Evolutionary conservation across 257 asterid genomes (phyloP), one percentile per base, ranked within the genome.

Genomic region (Gentiana dahurica): DNA sequence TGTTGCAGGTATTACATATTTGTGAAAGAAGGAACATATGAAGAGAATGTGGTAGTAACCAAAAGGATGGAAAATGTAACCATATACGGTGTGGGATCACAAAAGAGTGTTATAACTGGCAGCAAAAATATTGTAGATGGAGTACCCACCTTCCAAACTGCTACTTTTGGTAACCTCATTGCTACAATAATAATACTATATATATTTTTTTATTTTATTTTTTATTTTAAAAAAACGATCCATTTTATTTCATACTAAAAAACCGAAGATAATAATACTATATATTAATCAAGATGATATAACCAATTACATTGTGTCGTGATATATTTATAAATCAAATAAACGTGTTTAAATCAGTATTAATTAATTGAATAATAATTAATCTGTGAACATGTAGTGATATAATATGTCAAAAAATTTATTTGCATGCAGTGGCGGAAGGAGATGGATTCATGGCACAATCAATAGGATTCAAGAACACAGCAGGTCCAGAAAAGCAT

Each of bases 81-180:
- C 12, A 83, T 91, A 35, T 73, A 76, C 13, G 98, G 98, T 10
- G 96, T 76, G 3, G 98, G 98, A 70, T 91, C 98, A 0, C 94
- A 91, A 65, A 91, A 91, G 73, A 83, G 80, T 76, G 55, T 91
- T 7, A 50, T 91, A 68, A 73, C 89, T 0, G 97, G 96, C 49
- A 78, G 53, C 73, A 91, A 87, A 73, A 87, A 78, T 37, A 79
- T 53, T 33, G 88, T 71, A 1, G 96, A 91, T 45, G 98, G 96
- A 60, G 73, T 76, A 2, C 78, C 94, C 24, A 80, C 90, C 15
- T 85, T 45, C 53, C 83, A 77, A 55, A 87, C 95, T 2, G 98
- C 98, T 34, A 73, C 98, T 12, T 89, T 87, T 68, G 90, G 98
- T 91, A 81, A 41, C 44, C 8, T 39, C 44, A 39, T 39, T 4